Percentiles rank a stretch among this genome's conserved stretches.
phyloP scores from a whole-genome alignment of 2,329 filamentous ascomycete genomes.

The Botrytis elliptica region DNA sequence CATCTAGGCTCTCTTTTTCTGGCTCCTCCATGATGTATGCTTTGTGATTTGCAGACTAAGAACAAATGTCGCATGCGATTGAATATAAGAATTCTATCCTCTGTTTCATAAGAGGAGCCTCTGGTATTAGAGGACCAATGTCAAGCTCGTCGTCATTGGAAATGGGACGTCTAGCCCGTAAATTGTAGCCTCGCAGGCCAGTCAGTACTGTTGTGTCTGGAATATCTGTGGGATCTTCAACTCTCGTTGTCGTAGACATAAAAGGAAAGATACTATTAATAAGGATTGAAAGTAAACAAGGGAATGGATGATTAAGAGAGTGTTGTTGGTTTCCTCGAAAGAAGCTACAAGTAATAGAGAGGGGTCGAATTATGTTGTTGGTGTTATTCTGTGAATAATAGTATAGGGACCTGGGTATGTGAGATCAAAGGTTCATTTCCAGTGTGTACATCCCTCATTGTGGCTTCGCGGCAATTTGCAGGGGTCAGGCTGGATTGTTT shows the following conservation, averaged over 20 bases:
- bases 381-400: constrained; percentile 10
- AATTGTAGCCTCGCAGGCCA: constrained; percentile 16
- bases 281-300: constrained; percentile 6
- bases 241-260: constrained; percentile 6
- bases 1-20: constrained; percentile 64
- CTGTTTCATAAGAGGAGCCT: constrained; percentile 17
- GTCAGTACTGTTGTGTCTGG: constrained; percentile 5
- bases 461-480: constrained; percentile 18
- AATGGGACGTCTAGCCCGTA: constrained; percentile 17
- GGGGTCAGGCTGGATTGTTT: constrained; percentile 1
- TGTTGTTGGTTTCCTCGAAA: background rate
- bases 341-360: constrained; percentile 10
- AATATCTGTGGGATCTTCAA: background rate
- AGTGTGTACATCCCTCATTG: constrained; percentile 15
- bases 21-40: constrained; percentile 45
- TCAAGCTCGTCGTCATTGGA: constrained; percentile 22
- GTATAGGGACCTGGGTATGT: background rate
- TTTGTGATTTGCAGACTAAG: background rate
- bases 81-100: background rate
- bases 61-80: constrained; percentile 14
- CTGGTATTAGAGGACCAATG: constrained; percentile 19
- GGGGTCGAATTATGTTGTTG: constrained; percentile 22
- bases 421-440: background rate
- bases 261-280: constrained; percentile 6
- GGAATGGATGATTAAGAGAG: constrained; percentile 19